Percentiles rank a stretch among this genome's conserved stretches.
Conservation (phyloP, 108 stramenopile genomes). For the Schizochytrium sp. region DNA sequence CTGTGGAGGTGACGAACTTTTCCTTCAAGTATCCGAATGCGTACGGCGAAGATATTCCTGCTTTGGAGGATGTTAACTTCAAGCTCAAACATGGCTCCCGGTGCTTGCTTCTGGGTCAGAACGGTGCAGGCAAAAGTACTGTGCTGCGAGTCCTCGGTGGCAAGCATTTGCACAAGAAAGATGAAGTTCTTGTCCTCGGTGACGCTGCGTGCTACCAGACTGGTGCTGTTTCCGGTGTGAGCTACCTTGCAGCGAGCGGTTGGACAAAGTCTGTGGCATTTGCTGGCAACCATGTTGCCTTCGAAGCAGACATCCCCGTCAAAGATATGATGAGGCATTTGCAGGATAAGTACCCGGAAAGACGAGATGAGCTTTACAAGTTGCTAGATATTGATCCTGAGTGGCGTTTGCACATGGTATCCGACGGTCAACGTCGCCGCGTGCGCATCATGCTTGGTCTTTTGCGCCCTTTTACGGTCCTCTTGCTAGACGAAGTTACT, state of each 20-base stretch:
- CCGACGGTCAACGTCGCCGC: constrained; percentile 77
- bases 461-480: constrained; percentile 92
- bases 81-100: constrained; percentile 81
- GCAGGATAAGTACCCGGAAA: constrained; percentile 92
- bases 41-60: neutral
- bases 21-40: constrained; percentile 55
- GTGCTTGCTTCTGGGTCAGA: constrained; percentile 88
- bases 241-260: constrained; percentile 95
- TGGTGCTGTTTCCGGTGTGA: constrained; percentile 87
- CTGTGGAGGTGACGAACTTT: constrained; percentile 62
- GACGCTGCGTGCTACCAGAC: constrained; percentile 94
- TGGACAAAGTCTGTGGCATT: constrained; percentile 97
- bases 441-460: constrained; percentile 96
- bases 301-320: constrained; percentile 92
- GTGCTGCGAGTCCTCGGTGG: constrained; percentile 87
- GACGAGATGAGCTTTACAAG: constrained; percentile 92
- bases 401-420: constrained; percentile 95
- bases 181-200: constrained; percentile 84
- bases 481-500: constrained; percentile 96
- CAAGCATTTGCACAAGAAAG: constrained; percentile 86
- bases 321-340: constrained; percentile 92
- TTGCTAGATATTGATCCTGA: constrained; percentile 93
- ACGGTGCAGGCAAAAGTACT: constrained; percentile 76
- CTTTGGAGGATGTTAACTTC: constrained; percentile 79
- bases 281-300: constrained; percentile 85